Evolutionary conservation across 108 stramenopile species (phyloP).

Genomic region (Skeletonema marinoi): DNA sequence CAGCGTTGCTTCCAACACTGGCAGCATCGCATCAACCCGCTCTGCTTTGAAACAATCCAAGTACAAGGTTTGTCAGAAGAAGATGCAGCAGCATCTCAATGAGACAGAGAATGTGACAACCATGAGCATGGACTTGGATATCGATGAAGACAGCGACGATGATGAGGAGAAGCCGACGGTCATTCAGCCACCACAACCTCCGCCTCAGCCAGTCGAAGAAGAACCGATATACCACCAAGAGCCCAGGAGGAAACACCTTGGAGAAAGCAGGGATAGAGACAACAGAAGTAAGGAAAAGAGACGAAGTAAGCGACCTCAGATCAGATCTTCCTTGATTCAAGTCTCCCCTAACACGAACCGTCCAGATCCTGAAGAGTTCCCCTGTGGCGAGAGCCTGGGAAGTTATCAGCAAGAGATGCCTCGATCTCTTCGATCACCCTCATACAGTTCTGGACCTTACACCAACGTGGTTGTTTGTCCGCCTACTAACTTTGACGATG

Average conservation of each 20-base stretch:
- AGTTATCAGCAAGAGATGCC: slow-evolving; percentile 1
- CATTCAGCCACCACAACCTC: neutral
- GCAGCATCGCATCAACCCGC: neutral
- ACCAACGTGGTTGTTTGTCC: neutral
- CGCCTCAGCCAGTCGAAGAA: neutral
- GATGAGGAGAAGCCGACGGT: neutral
- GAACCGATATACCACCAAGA: neutral
- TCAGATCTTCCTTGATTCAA: neutral
- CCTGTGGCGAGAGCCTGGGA: neutral
- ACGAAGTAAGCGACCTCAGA: neutral
- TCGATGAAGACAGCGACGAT: slow-evolving; percentile 24
- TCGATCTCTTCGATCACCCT: slow-evolving; percentile 4
- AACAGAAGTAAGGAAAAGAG: neutral
- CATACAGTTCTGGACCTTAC: neutral
- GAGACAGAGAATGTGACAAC: slow-evolving; percentile 17
- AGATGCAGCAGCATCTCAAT: slow-evolving; percentile 20
- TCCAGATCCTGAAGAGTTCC: slow-evolving; percentile 1
- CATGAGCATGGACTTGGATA: slow-evolving; percentile 41
- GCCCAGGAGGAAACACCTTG: neutral
- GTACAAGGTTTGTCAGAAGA: slow-evolving; percentile 25
- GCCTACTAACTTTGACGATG: slow-evolving; percentile 16
- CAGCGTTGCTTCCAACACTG: slow-evolving; percentile 4
- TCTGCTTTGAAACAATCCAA: slow-evolving; percentile 28
- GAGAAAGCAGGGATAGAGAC: neutral
- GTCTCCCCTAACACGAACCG: neutral